phyloP scores from a whole-genome alignment of 1,284 basidiomycete species.

The Ceratobasidium sp. region DNA sequence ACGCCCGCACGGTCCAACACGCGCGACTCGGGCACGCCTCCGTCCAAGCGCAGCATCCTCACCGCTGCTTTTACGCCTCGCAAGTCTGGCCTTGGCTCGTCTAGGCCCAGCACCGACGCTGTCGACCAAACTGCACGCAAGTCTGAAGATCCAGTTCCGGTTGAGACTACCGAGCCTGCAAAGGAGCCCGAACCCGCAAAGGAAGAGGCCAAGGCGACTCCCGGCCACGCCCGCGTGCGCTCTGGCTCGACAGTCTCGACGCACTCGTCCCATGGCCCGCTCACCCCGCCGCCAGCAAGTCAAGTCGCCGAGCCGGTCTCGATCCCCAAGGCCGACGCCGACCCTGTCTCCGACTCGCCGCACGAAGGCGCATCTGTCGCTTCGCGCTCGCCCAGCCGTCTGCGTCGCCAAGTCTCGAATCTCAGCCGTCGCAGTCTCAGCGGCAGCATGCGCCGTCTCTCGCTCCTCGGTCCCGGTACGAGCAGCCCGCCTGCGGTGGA shows the following conservation, averaged over 20 bases:
- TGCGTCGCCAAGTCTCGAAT: constrained; percentile 38
- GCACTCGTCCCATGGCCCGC: constrained; percentile 8
- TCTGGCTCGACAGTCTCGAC: constrained; percentile 28
- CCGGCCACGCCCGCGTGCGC: constrained; percentile 11
- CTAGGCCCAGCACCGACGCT: constrained; percentile 22
- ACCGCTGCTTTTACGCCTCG: neutral
- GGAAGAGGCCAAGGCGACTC: no score
- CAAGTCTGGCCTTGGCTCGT: constrained; percentile 32
- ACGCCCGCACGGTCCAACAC: constrained; percentile 23
- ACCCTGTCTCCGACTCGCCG: constrained; percentile 24
- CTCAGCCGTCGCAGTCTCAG: constrained; percentile 27
- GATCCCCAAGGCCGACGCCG: constrained; percentile 28
- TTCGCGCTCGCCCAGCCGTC: constrained; percentile 32
- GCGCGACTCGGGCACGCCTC: neutral
- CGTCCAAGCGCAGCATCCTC: constrained; percentile 21
- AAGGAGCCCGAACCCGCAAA: neutral
- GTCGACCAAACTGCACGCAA: constrained; percentile 10
- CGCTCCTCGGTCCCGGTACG: constrained; percentile 25
- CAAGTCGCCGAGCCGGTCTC: constrained; percentile 13
- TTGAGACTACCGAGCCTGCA: constrained; percentile 8
- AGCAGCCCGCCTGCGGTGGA: constrained; percentile 17
- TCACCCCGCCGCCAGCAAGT: constrained; percentile 14
- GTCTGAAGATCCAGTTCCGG: neutral
- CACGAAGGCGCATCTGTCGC: constrained; percentile 37
- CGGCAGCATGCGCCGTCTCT: constrained; percentile 33